These are phyloP conservation scores for Paramecium biaurelia DNA, from an alignment of 73 alveolate species.

Conservation along the genomic window DNA sequence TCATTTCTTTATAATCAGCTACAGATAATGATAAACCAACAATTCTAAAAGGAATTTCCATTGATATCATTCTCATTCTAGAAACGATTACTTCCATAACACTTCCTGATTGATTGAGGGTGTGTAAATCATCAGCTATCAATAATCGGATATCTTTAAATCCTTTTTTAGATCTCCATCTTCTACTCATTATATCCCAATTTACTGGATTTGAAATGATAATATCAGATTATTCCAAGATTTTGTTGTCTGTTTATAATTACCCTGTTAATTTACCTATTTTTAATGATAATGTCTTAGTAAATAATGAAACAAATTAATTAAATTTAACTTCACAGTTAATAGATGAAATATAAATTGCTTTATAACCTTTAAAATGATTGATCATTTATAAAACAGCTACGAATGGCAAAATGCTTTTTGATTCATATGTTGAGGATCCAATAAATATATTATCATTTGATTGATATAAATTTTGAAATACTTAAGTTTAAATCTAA, in stretches of 20 bases:
- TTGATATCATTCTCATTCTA: constrained; percentile 86
- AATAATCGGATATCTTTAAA: constrained; percentile 65
- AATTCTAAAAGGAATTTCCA: constrained; percentile 77
- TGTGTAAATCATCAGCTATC: constrained; percentile 87
- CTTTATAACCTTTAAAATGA: constrained; percentile 63
- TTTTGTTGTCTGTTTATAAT: constrained; percentile 57
- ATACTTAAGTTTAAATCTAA: constrained; percentile 90
- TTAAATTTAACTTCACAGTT: constrained; percentile 57
- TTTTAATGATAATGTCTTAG: constrained; percentile 37
- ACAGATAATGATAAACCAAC: constrained; percentile 86
- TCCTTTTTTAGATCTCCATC: constrained; percentile 76
- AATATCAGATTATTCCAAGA: constrained; percentile 58
- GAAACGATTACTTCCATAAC: constrained; percentile 80
- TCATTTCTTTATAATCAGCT: constrained; percentile 88
- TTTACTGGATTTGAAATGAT: constrained; percentile 73
- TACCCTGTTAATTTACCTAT: constrained; percentile 67
- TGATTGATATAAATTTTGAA: constrained; percentile 77
- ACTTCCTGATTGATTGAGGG: constrained; percentile 73
- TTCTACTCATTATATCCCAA: constrained; percentile 87
- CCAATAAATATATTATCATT: constrained; percentile 94
- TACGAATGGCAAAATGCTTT: constrained; percentile 81
- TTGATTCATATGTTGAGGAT: constrained; percentile 87
- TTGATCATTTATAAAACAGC: constrained; percentile 82
- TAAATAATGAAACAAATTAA: constrained; percentile 63
- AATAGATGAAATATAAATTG: constrained; percentile 72